A percentile compares a stretch with the other conserved stretches of the same genome.
Evolutionary conservation across 352 stramenopile genomes (phyloP).

Genomic region (Peronospora destructor): DNA sequence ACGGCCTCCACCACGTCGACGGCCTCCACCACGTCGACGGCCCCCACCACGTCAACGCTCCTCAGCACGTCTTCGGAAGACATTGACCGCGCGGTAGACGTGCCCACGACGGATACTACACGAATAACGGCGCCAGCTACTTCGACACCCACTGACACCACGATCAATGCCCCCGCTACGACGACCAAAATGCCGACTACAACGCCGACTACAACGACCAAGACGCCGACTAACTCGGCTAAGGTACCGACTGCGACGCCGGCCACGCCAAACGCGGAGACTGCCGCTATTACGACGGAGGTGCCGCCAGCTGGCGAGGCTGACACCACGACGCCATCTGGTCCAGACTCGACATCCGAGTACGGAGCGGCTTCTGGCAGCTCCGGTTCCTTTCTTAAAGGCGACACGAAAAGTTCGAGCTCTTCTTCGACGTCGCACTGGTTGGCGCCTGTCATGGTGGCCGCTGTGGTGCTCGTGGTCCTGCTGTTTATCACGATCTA

Average conservation of each 20-base stretch:
- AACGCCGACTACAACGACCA: no score
- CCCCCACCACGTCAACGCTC: no score
- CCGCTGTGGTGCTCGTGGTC: constrained; percentile 43
- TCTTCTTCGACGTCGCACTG: constrained; percentile 32
- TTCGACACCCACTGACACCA: constrained; percentile 11
- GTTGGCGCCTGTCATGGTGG: constrained; percentile 56
- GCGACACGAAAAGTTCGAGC: constrained; percentile 20
- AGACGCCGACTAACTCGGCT: no score
- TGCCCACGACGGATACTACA: constrained; percentile 8
- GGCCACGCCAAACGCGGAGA: constrained; percentile 3
- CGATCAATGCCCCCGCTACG: constrained; percentile 1
- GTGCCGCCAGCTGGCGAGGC: constrained; percentile 7
- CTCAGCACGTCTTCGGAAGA: neutral
- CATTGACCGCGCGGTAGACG: constrained; percentile 17
- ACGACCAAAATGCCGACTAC: neutral
- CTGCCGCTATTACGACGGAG: constrained; percentile 10
- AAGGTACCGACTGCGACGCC: constrained; percentile 8
- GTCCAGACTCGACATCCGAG: constrained; percentile 36
- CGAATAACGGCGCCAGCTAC: neutral
- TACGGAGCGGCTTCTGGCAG: constrained; percentile 44
- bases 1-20: no score
- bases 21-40: no score
- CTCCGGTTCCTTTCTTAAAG: constrained; percentile 13
- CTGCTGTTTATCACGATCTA: constrained; percentile 56
- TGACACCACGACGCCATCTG: constrained; percentile 24